phyloP scores from a whole-genome alignment of 768 basidiomycete species.

The Trichaptum fuscoviolaceum region DNA sequence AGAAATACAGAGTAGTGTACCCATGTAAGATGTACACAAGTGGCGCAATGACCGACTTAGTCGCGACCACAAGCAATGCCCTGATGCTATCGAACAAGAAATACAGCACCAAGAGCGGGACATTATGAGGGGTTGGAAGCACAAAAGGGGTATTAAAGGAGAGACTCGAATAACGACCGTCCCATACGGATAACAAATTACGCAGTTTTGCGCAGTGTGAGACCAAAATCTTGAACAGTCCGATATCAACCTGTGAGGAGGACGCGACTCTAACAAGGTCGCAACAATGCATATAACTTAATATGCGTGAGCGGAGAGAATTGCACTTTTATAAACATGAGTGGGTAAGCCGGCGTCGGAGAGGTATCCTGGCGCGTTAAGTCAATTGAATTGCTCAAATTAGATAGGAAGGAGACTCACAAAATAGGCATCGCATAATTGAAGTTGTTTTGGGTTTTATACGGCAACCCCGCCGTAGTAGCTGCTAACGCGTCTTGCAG shows the following conservation, averaged over 20 bases:
- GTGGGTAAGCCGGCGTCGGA: background rate
- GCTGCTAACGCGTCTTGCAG: conserved; percentile 31
- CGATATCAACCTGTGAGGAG: background rate
- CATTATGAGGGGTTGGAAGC: background rate
- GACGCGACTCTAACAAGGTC: background rate
- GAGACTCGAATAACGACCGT: background rate
- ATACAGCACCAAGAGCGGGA: background rate
- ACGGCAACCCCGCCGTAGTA: background rate
- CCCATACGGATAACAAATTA: background rate
- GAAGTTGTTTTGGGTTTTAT: background rate
- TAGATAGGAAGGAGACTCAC: background rate
- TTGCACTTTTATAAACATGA: background rate
- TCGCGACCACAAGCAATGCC: background rate
- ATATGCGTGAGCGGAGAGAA: background rate
- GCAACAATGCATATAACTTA: background rate
- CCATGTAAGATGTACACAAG: background rate
- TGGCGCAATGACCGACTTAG: background rate
- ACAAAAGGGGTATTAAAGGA: background rate
- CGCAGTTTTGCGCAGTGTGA: background rate
- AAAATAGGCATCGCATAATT: background rate
- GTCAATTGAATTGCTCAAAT: background rate
- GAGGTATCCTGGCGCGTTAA: background rate
- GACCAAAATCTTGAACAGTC: background rate
- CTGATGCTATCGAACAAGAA: background rate
- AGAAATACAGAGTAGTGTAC: background rate